phyloP scores from a whole-genome alignment of 257 asterid species.

The Verbena officinalis region DNA sequence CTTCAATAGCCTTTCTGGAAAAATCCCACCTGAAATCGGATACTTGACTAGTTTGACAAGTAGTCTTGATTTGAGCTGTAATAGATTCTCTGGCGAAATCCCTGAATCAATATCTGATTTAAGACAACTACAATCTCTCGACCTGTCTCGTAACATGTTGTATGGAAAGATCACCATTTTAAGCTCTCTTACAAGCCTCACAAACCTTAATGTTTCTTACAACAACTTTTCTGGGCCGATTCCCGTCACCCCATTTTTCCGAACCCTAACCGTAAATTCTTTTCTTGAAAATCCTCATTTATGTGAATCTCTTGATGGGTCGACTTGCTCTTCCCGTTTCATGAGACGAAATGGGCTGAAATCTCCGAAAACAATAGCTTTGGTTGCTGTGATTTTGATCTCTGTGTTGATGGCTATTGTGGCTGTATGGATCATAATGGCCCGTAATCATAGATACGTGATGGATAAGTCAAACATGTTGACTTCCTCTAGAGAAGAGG shows the following conservation, averaged over 20 bases:
- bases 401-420: conserved; percentile 53
- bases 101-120: conserved; percentile 76
- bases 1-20: conserved; percentile 69
- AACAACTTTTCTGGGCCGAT: conserved; percentile 90
- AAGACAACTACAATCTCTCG: conserved; percentile 82
- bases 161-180: conserved; percentile 62
- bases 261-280: conserved; percentile 55
- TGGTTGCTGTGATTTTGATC: conserved; percentile 53
- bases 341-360: conserved; percentile 39
- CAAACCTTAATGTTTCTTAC: conserved; percentile 67
- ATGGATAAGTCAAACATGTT: conserved; percentile 46
- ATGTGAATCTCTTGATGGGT: conserved; percentile 77
- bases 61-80: conserved; percentile 75
- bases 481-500: conserved; percentile 49
- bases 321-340: conserved; percentile 58
- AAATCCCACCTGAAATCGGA: conserved; percentile 71
- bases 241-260: conserved; percentile 81
- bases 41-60: conserved; percentile 67
- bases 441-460: conserved; percentile 45
- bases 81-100: conserved; percentile 68
- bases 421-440: conserved; percentile 57
- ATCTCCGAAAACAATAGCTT: conserved; percentile 58
- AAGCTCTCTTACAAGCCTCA: conserved; percentile 73
- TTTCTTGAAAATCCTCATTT: conserved; percentile 71
- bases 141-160: conserved; percentile 62